phyloP scores from a whole-genome alignment of 495 filamentous ascomycete species.

The Oidiodendron maius region DNA sequence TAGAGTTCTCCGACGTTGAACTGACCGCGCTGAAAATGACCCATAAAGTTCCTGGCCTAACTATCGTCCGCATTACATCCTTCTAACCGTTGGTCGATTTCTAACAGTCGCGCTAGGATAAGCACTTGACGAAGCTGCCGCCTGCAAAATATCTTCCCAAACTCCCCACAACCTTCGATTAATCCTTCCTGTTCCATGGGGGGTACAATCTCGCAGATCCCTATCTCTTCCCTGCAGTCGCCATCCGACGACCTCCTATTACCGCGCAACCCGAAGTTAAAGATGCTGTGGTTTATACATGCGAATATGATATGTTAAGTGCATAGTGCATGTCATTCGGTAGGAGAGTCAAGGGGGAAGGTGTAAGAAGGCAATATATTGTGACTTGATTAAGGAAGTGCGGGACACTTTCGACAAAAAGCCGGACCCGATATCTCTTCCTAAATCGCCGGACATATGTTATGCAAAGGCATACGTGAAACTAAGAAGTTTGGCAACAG shows the following conservation, averaged over 20 bases:
- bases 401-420: constrained; percentile 85
- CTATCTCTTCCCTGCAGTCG: constrained; percentile 58
- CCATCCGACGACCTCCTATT: constrained; percentile 44
- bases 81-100: constrained; percentile 89
- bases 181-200: constrained; percentile 62
- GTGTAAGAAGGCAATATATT: constrained; percentile 59
- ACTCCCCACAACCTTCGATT: constrained; percentile 69
- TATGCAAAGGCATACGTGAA: constrained; percentile 39
- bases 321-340: constrained; percentile 70
- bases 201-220: constrained; percentile 39
- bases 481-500: constrained; percentile 30
- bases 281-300: constrained; percentile 68
- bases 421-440: constrained; percentile 62
- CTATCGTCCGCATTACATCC: constrained; percentile 45
- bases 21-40: constrained; percentile 29
- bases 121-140: constrained; percentile 51
- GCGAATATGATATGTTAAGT: constrained; percentile 89
- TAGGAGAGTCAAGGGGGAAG: constrained; percentile 39
- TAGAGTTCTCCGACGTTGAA: constrained; percentile 27
- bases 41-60: constrained; percentile 38
- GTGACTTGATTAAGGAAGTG: constrained; percentile 66
- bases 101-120: constrained; percentile 63
- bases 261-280: constrained; percentile 48
- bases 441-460: constrained; percentile 29
- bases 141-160: constrained; percentile 35